A percentile compares a stretch with the other conserved stretches of the same genome.
Evolutionary conservation across 2,329 filamentous ascomycete genomes (phyloP).

Genomic region (Aaosphaeria pasadenensis): DNA sequence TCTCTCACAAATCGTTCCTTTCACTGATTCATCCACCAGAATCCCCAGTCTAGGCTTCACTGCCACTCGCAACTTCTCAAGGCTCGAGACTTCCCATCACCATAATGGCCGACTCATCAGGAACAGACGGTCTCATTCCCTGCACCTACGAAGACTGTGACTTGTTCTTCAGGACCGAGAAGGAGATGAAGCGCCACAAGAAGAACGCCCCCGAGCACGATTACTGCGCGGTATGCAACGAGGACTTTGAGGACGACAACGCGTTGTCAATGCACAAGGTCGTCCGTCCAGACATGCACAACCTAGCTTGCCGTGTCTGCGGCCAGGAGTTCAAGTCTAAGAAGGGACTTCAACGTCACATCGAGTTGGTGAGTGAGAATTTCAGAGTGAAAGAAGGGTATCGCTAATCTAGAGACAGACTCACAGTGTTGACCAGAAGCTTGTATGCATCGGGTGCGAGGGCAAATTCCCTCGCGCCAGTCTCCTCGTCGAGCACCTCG

Average conservation of each 20-base stretch:
- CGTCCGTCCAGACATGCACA: conserved; percentile 33
- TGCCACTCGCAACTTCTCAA: no score
- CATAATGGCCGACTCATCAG: not conserved
- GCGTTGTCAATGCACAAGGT: conserved; percentile 49
- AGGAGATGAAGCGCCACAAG: conserved; percentile 54
- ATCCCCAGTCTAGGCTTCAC: no score
- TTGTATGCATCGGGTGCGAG: conserved; percentile 54
- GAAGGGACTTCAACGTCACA: conserved; percentile 51
- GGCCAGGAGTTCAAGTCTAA: conserved; percentile 54
- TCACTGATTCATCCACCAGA: no score
- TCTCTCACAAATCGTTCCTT: no score
- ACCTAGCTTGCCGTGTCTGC: conserved; percentile 57
- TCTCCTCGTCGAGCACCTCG: conserved; percentile 53
- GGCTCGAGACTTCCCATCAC: no score
- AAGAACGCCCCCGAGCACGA: conserved; percentile 40
- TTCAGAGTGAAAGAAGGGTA: not conserved
- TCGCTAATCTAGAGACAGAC: conserved; percentile 27
- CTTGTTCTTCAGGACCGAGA: conserved; percentile 43
- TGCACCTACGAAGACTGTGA: conserved; percentile 49
- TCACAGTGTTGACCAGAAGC: conserved; percentile 49
- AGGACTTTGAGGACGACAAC: conserved; percentile 45
- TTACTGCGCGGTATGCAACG: conserved; percentile 46
- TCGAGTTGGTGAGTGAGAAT: conserved; percentile 46
- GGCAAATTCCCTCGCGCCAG: conserved; percentile 47
- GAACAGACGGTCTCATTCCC: conserved; percentile 11